Conservation (phyloP, 257 asterid species). For the Primulina eburnea region DNA sequence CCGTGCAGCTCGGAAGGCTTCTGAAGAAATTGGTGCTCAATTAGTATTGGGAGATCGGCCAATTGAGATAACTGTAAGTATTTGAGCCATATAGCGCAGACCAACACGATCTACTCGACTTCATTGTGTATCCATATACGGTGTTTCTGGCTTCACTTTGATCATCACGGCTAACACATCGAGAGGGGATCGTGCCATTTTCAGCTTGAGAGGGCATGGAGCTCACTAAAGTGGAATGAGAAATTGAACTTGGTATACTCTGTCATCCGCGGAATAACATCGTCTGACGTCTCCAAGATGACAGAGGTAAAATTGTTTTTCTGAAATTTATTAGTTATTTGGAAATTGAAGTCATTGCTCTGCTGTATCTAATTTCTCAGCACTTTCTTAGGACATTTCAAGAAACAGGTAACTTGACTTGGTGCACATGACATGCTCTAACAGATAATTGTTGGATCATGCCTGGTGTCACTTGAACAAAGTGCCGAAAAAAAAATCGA, state of each 20-base stretch:
- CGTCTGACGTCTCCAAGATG: conserved; percentile 46
- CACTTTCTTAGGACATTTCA: background rate
- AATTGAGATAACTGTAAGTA: conserved; percentile 81
- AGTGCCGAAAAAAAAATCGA: background rate
- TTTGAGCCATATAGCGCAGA: background rate
- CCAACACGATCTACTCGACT: background rate
- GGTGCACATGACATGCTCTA: background rate
- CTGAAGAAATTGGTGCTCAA: conserved; percentile 90
- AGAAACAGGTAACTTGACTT: background rate
- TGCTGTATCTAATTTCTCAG: background rate
- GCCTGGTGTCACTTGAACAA: background rate
- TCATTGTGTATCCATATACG: background rate
- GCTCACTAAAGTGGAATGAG: conserved; percentile 51
- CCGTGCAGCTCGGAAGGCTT: conserved; percentile 81
- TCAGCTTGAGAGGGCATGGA: conserved; percentile 97
- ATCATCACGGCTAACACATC: conserved; percentile 11
- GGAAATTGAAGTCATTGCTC: background rate
- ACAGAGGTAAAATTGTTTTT: conserved; percentile 44
- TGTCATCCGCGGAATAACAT: too few relatives aligned
- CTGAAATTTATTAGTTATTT: background rate
- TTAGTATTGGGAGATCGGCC: conserved; percentile 89
- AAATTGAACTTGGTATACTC: too few relatives aligned
- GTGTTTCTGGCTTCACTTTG: background rate
- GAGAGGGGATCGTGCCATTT: conserved; percentile 14
- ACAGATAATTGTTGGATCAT: background rate